Conservation (phyloP, 1,284 basidiomycete genomes). For the Vanrija sp. region DNA sequence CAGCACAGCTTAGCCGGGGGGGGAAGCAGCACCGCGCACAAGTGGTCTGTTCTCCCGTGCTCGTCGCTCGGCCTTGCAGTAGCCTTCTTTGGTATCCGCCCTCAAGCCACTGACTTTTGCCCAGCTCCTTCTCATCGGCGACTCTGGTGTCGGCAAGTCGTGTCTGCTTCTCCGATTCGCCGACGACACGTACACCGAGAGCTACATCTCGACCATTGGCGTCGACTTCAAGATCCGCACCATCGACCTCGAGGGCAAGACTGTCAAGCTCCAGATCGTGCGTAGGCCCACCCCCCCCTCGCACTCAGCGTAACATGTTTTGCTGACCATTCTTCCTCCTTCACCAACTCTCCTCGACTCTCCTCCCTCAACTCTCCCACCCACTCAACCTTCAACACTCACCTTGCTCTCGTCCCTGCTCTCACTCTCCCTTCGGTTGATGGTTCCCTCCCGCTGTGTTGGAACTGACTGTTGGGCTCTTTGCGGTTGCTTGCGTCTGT, state of each 20-base stretch:
- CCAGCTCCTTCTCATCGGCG: slow-evolving; percentile 63
- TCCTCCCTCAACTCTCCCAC: background rate
- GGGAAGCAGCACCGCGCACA: no score
- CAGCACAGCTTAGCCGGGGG: no score
- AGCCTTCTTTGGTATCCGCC: background rate
- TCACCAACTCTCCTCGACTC: slow-evolving; percentile 5
- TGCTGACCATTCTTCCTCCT: slow-evolving; percentile 23
- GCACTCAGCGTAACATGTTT: slow-evolving; percentile 26
- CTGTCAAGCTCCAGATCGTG: slow-evolving; percentile 98
- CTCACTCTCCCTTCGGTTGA: background rate
- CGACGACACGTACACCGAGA: slow-evolving; percentile 99
- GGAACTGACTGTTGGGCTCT: slow-evolving; percentile 12
- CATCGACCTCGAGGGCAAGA: slow-evolving; percentile 99
- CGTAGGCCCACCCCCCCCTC: slow-evolving; percentile 44
- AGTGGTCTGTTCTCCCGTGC: background rate
- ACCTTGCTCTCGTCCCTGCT: background rate
- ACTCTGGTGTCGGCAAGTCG: slow-evolving; percentile 96
- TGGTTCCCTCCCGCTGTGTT: no score
- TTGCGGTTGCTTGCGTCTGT: slow-evolving; percentile 1
- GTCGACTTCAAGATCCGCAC: slow-evolving; percentile 99
- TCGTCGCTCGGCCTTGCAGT: background rate
- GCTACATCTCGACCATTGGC: slow-evolving; percentile 98
- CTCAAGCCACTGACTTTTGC: background rate
- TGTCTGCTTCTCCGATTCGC: slow-evolving; percentile 97
- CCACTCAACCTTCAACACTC: background rate